Base-by-base conservation (phyloP, 345 rosid species). In the Schrenkiella parvula region DNA sequence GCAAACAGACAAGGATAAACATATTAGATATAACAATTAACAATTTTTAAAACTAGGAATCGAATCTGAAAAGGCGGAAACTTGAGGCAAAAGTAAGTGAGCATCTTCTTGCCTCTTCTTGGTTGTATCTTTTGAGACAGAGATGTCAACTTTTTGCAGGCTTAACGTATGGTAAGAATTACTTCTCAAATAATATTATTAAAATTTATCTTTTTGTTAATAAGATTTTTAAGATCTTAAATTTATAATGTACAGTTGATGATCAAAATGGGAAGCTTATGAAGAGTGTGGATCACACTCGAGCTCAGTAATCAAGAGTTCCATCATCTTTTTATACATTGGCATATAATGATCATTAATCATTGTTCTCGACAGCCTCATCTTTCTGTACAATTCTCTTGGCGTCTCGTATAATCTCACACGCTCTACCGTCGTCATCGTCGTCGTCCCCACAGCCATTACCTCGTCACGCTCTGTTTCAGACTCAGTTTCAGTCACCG, bases 291-390 rank as follows among this genome's bases (percentile, higher is more conserved):
- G 13, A 53, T 75, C 82, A 8, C 80, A 81, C 76, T 84, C 88
- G 6, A 91, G 85, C 78, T 89, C 81, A 25, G 79, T 73, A 47
- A 91, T 83, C 73, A 88, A 78, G 75, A 81, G 84, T 73, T 95
- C 96, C 83, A 89, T 88, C 97, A 87, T 91, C 80, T 81, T 95
- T 84, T 84, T 88, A 76, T 89, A 88, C 90, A 88, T 87, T 10
- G 97, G 98, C 98, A 91, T 91, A 41, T 95, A 95, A 70, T 95
- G 99, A 82, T 95, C 99, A 54, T 95, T 86, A 35, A 95, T 92
- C 97, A 91, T 88, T 2, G 97, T 89, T 78, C 80, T 87, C 0
- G 97, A 95, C 8, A 95, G 89, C 31, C 98, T 83, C 57, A 95
- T 83, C 85, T 88, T 95, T 80, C 84, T 88, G 79, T 95, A 89